These are phyloP conservation scores for Macrophomina tecta DNA, from an alignment of 2,329 filamentous ascomycete genomes.

Conservation along the genomic window DNA sequence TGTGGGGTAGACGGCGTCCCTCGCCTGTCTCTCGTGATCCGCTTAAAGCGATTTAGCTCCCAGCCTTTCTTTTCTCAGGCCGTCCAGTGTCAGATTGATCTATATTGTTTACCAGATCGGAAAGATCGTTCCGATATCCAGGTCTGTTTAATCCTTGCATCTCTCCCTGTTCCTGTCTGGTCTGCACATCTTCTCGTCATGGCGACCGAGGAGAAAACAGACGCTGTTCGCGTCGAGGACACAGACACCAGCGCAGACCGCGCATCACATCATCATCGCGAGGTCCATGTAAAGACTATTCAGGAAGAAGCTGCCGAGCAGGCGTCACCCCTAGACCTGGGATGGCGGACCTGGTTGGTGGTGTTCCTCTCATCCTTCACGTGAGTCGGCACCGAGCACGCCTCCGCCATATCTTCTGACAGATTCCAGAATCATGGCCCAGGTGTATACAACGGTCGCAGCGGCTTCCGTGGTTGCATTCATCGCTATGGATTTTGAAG, in stretches of 20 bases:
- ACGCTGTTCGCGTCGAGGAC: conserved; percentile 1
- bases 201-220: conserved; percentile 10
- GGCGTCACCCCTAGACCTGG: conserved; percentile 53
- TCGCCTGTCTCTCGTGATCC: neutral
- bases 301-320: conserved; percentile 40
- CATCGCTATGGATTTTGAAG: conserved; percentile 61
- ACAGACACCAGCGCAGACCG: neutral
- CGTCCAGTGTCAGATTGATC: neutral
- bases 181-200: neutral
- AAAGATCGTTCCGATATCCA: neutral
- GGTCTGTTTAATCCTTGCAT: neutral
- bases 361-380: conserved; percentile 59
- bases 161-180: neutral
- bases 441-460: conserved; percentile 63
- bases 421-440: conserved; percentile 52
- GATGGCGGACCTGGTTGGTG: conserved; percentile 62
- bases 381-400: conserved; percentile 29
- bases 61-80: neutral
- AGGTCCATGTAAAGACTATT: conserved; percentile 35
- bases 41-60: neutral
- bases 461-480: conserved; percentile 64
- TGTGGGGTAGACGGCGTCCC: conserved; percentile 10
- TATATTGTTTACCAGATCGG: neutral
- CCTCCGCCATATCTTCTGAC: conserved; percentile 31
- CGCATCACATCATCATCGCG: conserved; percentile 3